Base-by-base conservation (phyloP, 169 alveolate species). In the Plasmodium cynomolgi region DNA sequence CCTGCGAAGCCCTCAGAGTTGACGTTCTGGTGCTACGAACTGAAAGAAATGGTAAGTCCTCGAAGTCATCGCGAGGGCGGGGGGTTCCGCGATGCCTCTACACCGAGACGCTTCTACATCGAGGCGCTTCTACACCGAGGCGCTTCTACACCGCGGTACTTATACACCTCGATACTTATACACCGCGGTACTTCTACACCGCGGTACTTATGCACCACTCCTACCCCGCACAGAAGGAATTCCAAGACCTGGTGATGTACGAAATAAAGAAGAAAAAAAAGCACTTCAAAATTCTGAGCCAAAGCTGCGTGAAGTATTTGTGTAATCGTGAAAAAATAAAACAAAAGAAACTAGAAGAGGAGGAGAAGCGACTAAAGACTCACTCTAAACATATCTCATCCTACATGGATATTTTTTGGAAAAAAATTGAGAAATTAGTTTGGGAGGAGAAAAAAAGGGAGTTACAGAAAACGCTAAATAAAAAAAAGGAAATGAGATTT, bases 391-490 rank as follows among this genome's bases (percentile, higher is more conserved):
- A 91, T 37, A 92, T 96, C 56, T 80, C 96, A 13, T 88, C 84
- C 58, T 82, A 73, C 54, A 91, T 96, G 72, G 96, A 92, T 33
- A n/a, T 96, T 6, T 96, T 93, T 93, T 96, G 97, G 97, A 95
- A 93, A 77, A 96, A 96, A 84, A 96, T 96, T 8, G 97, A 96
- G 50, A 75, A 86, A 74, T 77, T 96, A 20, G 97, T 96, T 4
- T 96, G 97, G 97, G 97, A 96, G 77, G 95, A 95, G 34, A 84
- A 95, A 81, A 96, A 96, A 77, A 71, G 93, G 34, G 97, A 96
- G 54, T 84, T 96, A 62, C 96, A 96, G 84, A 88, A 93, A 26
- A 83, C 96, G 4, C 81, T 96, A 34, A 86, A 95, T 41, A 94
- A 96, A 83, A 95, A 96, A 91, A 96, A 96, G 50, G 96, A 96